Evolutionary conservation across 176 grass and related monocot genomes (phyloP), one percentile per base, ranked within the genome.

Genomic region (Paspalum vaginatum): DNA sequence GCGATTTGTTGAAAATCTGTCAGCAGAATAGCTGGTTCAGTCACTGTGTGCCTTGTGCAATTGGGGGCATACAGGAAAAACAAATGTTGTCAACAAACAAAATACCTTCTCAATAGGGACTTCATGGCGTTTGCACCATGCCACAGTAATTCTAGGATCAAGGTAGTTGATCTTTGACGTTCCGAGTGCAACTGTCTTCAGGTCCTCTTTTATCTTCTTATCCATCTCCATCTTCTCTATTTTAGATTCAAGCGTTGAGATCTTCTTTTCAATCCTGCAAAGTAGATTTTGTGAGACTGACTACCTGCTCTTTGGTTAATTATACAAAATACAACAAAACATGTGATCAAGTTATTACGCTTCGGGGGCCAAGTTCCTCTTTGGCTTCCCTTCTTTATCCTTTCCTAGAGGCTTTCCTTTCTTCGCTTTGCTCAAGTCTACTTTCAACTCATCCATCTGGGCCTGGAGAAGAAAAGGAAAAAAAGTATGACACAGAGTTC

Each of bases 121-220:
- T 86, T 99, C 96, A 86, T 99, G 92, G 41, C 93, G 88, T 84
- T 99, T 99, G 84, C 96, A 99, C 96, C 96, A 99, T 76, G 96
- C 96, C 42, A 99, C 88, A 1, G 96, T 86, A 56, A 99, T 99
- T 84, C 96, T 93, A 65, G 96, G 93, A 86, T 99, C 96, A 22
- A 99, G 92, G 73, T 99, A 99, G 75, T 95, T 95, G 69, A 99
- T 99, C 82, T 95, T 99, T 79, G 93, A 99, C 9, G 96, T 99
- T 76, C 96, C 96, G 21, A 99, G 69, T 64, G 96, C 96, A 52
- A 99, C 87, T 6, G 88, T 93, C 85, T 99, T 95, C 84, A 99
- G 83, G 72, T 95, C 96, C 63, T 99, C 96, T 85, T 95, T 99
- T 65, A 76, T 87, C 59, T 87, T 85, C 73, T 91, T 99, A 83